These are phyloP conservation scores for Phytophthora cryptogea DNA, from an alignment of 352 stramenopile genomes.

Conservation along the genomic window DNA sequence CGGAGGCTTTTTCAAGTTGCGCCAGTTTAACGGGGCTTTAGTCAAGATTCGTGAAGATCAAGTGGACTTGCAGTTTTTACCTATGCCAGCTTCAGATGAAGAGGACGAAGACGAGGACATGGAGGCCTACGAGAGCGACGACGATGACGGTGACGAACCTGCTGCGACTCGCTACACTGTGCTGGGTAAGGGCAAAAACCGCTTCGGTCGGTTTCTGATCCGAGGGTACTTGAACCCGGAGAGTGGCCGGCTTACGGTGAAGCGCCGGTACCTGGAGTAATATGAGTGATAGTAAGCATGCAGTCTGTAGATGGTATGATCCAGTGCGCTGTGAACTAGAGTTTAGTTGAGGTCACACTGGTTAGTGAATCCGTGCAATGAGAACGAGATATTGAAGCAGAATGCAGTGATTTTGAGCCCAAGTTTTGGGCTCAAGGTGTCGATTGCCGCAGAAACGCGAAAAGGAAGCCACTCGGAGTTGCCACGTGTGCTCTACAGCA, in stretches of 20 bases:
- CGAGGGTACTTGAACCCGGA: constrained; percentile 59
- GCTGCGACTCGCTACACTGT: constrained; percentile 51
- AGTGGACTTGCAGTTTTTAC: constrained; percentile 72
- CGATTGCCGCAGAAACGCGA: not conserved
- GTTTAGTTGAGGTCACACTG: not conserved
- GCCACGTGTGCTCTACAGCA: not conserved
- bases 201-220: constrained; percentile 71
- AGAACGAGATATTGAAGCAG: constrained; percentile 2
- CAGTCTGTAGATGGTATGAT: constrained; percentile 4
- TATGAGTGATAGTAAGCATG: not conserved
- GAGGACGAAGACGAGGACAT: constrained; percentile 32
- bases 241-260: constrained; percentile 51
- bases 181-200: constrained; percentile 71
- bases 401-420: constrained; percentile 6
- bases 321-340: not conserved
- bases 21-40: constrained; percentile 66
- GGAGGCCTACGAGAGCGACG: constrained; percentile 28
- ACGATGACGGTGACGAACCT: constrained; percentile 31
- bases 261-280: constrained; percentile 64
- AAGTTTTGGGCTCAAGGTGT: not conserved
- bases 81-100: constrained; percentile 34
- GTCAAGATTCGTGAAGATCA: constrained; percentile 64
- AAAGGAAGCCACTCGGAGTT: not conserved
- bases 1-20: constrained; percentile 70
- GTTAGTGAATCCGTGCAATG: not conserved